Evolutionary conservation across 1,284 basidiomycete genomes (phyloP).

Genomic region (Nidula niveotomentosa): DNA sequence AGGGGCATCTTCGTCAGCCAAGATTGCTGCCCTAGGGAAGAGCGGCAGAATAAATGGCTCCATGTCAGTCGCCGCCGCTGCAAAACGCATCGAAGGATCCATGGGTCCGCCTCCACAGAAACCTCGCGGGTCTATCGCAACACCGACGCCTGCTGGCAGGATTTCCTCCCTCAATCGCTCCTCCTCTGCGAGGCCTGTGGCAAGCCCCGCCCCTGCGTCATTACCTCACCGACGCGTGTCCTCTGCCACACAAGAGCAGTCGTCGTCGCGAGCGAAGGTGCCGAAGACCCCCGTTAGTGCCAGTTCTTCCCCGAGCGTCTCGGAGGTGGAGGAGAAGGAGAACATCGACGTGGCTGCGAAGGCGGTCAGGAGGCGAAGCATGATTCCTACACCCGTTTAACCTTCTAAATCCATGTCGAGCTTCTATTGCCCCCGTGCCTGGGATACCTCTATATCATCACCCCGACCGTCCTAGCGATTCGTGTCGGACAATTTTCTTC

Average conservation of each 20-base stretch:
- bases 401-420: no score
- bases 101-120: conserved; percentile 49
- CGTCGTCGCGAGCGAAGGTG: conserved; percentile 8
- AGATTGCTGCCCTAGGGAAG: conserved; percentile 39
- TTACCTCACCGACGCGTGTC: conserved; percentile 30
- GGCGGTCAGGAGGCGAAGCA: conserved; percentile 11
- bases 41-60: conserved; percentile 45
- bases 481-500: background rate
- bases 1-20: conserved; percentile 18
- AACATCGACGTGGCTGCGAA: conserved; percentile 34
- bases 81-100: conserved; percentile 25
- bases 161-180: conserved; percentile 30
- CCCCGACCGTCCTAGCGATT: no score
- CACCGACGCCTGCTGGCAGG: conserved; percentile 32
- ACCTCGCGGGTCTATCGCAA: conserved; percentile 33
- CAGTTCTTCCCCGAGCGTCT: conserved; percentile 29
- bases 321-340: conserved; percentile 47
- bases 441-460: no score
- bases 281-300: conserved; percentile 7
- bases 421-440: no score
- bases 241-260: conserved; percentile 19
- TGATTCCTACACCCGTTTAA: conserved; percentile 14
- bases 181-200: conserved; percentile 28
- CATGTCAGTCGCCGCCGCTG: conserved; percentile 11
- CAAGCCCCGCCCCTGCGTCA: conserved; percentile 15